Conservation (phyloP, 805 yeast genomes). For the Scheffersomyces spartinae region DNA sequence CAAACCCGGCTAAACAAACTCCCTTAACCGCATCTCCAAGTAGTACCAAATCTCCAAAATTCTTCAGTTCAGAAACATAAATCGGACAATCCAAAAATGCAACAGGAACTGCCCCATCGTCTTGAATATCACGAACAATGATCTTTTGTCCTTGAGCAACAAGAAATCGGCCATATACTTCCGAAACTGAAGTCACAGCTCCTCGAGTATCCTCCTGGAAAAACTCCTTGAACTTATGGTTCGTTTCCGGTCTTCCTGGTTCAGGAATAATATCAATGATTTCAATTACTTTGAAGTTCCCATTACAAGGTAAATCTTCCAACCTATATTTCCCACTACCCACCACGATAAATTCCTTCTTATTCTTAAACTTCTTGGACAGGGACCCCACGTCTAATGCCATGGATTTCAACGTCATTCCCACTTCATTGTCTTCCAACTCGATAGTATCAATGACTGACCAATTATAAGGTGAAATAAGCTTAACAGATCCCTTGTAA, state of each 20-base stretch:
- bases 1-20: constrained; percentile 77
- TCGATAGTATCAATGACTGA: constrained; percentile 58
- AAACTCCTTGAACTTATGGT: constrained; percentile 62
- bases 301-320: constrained; percentile 75
- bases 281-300: constrained; percentile 64
- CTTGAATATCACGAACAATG: constrained; percentile 73
- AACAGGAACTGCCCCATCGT: constrained; percentile 84
- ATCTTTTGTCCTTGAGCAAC: constrained; percentile 80
- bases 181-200: constrained; percentile 68
- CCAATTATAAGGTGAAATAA: constrained; percentile 72
- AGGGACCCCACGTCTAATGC: constrained; percentile 33
- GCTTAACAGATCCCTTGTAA: constrained; percentile 47
- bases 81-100: constrained; percentile 86
- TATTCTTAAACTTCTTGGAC: constrained; percentile 32
- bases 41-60: constrained; percentile 71
- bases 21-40: constrained; percentile 75
- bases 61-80: constrained; percentile 66
- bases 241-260: constrained; percentile 76
- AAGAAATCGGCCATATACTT: constrained; percentile 72
- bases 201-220: constrained; percentile 72
- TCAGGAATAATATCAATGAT: constrained; percentile 80
- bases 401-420: constrained; percentile 44
- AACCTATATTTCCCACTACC: constrained; percentile 69
- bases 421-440: constrained; percentile 57
- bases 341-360: constrained; percentile 59